These are phyloP conservation scores for Melastoma candidum DNA, from an alignment of 441 rosid species.

Conservation along the genomic window DNA sequence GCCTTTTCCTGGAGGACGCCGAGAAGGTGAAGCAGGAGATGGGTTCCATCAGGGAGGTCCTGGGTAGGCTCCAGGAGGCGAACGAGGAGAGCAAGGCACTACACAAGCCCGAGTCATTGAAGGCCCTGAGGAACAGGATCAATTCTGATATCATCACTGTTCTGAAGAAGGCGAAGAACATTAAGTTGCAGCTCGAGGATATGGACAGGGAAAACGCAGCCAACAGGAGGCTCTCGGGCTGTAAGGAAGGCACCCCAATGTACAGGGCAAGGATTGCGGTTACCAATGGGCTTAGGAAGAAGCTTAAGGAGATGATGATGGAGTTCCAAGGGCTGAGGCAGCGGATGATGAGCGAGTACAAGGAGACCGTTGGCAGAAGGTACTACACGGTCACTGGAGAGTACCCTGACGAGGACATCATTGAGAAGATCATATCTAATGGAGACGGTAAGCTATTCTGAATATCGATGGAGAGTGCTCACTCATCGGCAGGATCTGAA, in stretches of 20 bases:
- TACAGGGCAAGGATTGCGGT: slow-evolving; percentile 74
- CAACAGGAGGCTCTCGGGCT: slow-evolving; percentile 72
- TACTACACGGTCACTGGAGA: slow-evolving; percentile 91
- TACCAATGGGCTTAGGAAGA: slow-evolving; percentile 74
- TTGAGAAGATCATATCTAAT: slow-evolving; percentile 68
- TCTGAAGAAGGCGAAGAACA: slow-evolving; percentile 52
- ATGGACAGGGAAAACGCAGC: slow-evolving; percentile 84
- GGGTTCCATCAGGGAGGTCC: slow-evolving; percentile 55
- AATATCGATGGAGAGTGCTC: too few species aligned
- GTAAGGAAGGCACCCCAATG: slow-evolving; percentile 70
- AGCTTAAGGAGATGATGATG: slow-evolving; percentile 84
- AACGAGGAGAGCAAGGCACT: slow-evolving; percentile 75
- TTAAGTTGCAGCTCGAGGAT: slow-evolving; percentile 63
- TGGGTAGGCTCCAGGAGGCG: slow-evolving; percentile 42
- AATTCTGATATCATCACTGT: slow-evolving; percentile 59
- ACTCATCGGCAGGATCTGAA: too few species aligned
- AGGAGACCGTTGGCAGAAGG: slow-evolving; percentile 83
- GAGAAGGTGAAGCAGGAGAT: slow-evolving; percentile 84
- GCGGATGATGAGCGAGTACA: slow-evolving; percentile 81
- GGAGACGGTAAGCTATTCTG: slow-evolving; percentile 13
- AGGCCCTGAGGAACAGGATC: slow-evolving; percentile 54
- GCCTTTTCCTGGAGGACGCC: slow-evolving; percentile 79
- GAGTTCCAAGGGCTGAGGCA: slow-evolving; percentile 84
- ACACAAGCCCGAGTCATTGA: slow-evolving; percentile 67
- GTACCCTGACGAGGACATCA: slow-evolving; percentile 66